phyloP scores from a whole-genome alignment of 352 stramenopile genomes.

The Phytophthora quininea region DNA sequence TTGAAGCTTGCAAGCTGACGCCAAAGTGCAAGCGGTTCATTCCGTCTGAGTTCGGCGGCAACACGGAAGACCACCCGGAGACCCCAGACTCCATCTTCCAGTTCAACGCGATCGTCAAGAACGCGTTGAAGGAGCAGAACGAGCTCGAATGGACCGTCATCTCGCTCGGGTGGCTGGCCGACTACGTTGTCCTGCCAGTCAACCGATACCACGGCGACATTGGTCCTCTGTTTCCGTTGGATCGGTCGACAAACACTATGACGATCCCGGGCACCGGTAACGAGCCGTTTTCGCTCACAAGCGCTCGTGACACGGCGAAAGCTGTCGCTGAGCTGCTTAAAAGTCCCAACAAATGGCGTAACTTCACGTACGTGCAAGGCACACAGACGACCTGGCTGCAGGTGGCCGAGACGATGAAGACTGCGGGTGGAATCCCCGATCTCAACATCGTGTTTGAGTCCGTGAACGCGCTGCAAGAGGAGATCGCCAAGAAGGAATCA shows the following conservation, averaged over 20 bases:
- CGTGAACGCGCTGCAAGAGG: slow-evolving; percentile 22
- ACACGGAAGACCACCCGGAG: slow-evolving; percentile 35
- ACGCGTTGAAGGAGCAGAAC: slow-evolving; percentile 26
- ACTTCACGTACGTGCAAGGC: slow-evolving; percentile 39
- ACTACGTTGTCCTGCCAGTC: slow-evolving; percentile 37
- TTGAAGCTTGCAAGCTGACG: slow-evolving; percentile 43
- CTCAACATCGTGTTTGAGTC: slow-evolving; percentile 30
- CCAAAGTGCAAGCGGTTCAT: slow-evolving; percentile 58
- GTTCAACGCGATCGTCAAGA: slow-evolving; percentile 15
- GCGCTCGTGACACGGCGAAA: slow-evolving; percentile 30
- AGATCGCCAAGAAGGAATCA: slow-evolving; percentile 15
- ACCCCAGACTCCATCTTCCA: slow-evolving; percentile 8
- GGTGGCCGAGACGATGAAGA: slow-evolving; percentile 33
- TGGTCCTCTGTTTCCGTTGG: slow-evolving; percentile 24
- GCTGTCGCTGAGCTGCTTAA: slow-evolving; percentile 30
- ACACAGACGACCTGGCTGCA: slow-evolving; percentile 41
- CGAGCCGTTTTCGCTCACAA: slow-evolving; percentile 32
- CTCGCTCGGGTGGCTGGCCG: slow-evolving; percentile 31
- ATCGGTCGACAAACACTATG: slow-evolving; percentile 36
- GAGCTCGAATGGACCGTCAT: slow-evolving; percentile 50
- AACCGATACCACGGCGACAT: slow-evolving; percentile 37
- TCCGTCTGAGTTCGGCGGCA: slow-evolving; percentile 42
- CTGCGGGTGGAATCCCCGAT: slow-evolving; percentile 19
- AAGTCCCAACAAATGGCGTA: slow-evolving; percentile 33
- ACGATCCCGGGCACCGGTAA: slow-evolving; percentile 42